These are phyloP conservation scores for Trypanosoma caninum DNA, from an alignment of 208 protist genomes.

Conservation along the genomic window DNA sequence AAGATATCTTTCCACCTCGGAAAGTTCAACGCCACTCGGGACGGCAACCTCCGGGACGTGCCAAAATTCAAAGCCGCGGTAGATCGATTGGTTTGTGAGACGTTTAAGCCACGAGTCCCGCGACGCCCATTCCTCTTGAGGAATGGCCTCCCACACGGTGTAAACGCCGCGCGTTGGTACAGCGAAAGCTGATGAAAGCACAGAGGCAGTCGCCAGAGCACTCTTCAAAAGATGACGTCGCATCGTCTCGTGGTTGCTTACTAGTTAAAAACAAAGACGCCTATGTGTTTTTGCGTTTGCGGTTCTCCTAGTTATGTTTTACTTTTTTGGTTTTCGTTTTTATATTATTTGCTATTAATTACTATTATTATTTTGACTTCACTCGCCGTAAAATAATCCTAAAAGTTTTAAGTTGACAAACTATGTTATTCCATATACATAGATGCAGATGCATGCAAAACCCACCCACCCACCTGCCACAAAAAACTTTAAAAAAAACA, in stretches of 20 bases:
- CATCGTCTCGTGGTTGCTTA: constrained; percentile 18
- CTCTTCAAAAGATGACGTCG: constrained; percentile 26
- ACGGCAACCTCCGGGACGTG: constrained; percentile 64
- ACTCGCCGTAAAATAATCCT: not conserved
- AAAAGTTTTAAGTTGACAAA: too few species aligned
- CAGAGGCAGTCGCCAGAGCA: constrained; percentile 7
- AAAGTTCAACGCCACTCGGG: constrained; percentile 50
- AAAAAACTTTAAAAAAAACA: too few species aligned
- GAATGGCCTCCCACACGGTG: constrained; percentile 75
- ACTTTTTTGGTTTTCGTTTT: constrained; percentile 6
- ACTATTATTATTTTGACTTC: not conserved
- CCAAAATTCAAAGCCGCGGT: constrained; percentile 87
- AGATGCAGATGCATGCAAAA: too few species aligned
- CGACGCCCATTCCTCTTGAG: constrained; percentile 49
- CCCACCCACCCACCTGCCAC: too few species aligned
- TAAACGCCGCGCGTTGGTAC: constrained; percentile 62
- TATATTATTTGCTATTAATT: not conserved
- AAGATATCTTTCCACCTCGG: constrained; percentile 68
- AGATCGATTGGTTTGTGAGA: constrained; percentile 62
- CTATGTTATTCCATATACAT: too few species aligned
- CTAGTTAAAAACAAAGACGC: not conserved
- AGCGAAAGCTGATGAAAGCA: constrained; percentile 4
- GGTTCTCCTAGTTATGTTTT: not conserved
- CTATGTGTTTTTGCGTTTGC: not conserved
- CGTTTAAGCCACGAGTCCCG: constrained; percentile 76